Base-by-base conservation (phyloP, 176 grass and related monocot genomes). In the Bolboschoenus planiculmis region DNA sequence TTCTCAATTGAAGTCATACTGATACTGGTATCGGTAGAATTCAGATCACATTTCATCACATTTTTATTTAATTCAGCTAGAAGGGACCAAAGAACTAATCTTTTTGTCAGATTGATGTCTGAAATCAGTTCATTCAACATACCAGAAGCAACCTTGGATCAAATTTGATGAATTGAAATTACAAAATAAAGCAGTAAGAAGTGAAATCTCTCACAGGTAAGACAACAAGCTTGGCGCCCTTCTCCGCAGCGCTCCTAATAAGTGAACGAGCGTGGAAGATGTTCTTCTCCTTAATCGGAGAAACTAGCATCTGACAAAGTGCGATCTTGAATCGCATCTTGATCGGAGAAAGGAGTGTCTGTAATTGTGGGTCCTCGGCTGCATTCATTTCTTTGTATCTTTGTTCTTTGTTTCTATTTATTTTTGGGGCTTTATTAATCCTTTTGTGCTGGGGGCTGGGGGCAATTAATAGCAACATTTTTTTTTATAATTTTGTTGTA, bases 251-350 rank as follows among this genome's bases (percentile, higher is more conserved):
- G 40, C 76, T 76, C 10, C 87, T 75, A 51, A 96, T 75, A 62
- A 67, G 47, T 47, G 47, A 33, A 2, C 90, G 87, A 18, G 85
- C 87, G 29, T 67, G 86, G 57, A 80, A 79, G 76, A 97, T 89
- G 83, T 93, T 91, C 67, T 57, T 76, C 46, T 85, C 37, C 64
- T 85, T 93, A 34, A 87, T 61, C 23, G 87, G 56, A 4, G 88
- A 81, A 43, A 97, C 87, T 6, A 44, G 23, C 47, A 90, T 83
- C 78, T 92, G 93, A 58, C 87, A 91, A 11, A 92, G 75, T 54
- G 90, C 88, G 46, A 92, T 84, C 85, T 91, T 92, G 83, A 89
- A 90, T 85, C 73, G 81, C 64, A 78, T 82, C 61, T 27, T 56
- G n/a, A 43, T 21, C 3, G 2, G n/a, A n/a, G n/a, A n/a, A n/a